Base-by-base conservation (phyloP, 192 early-diverging fungal genomes). In the Backusella morwellensis region DNA sequence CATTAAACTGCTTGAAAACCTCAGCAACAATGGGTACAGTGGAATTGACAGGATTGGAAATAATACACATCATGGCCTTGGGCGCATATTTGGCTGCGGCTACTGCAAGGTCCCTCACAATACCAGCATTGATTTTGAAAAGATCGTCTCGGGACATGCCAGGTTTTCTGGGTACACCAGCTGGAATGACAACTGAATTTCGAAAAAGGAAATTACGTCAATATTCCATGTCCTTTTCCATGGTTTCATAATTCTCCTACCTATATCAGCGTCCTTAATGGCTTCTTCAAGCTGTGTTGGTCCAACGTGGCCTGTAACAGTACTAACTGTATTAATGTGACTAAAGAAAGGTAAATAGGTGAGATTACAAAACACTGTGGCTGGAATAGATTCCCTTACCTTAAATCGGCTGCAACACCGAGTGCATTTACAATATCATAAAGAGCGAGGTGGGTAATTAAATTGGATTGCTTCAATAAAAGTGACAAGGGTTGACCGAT, bases 81-180 rank as follows among this genome's bases (percentile, higher is more conserved):
- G 97, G 95, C 78, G 91, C 90, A 68, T 86, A 92, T 85, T 89
- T 85, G 38, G 95, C 97, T 71, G 90, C 88, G 63, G 91, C 95
- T 71, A 85, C 83, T 75, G 96, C 96, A 42, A 97, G 90, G 66
- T 84, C 91, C 76, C 90, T 89, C 81, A 97, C 95, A 75, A 99
- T 99, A 72, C 93, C 92, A 75, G 97, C 97, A 87, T 99, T 99
- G 87, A 92, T 97, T 87, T 97, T 96, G 92, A 99, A 99, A 75
- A 99, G 88, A 84, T 99, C 97, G 84, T 99, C 96, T 85, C 97
- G 93, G 77, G 97, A 96, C 97, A 99, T 99, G 36, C 96, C 96
- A 73, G 96, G 97, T 92, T 99, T 99, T 83, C 97, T 91, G 75
- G 97, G 97, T 17, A 99, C 95, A 79, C 97, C 97, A 75, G 97